These are phyloP conservation scores for Oropetium thomaeum DNA, from an alignment of 176 grass and related monocot species.

Conservation along the genomic window DNA sequence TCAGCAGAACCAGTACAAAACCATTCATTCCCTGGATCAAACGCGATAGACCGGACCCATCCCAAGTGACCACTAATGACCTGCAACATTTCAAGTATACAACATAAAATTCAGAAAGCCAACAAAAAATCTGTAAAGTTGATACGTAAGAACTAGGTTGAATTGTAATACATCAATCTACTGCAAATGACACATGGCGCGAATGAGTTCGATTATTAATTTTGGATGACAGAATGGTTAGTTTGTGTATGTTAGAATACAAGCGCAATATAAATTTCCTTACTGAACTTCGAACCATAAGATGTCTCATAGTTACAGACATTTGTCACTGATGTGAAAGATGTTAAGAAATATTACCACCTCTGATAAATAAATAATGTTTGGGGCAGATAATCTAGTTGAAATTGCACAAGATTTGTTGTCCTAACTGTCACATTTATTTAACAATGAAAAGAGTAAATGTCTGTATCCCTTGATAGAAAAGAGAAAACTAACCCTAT, in stretches of 20 bases:
- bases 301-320: neutral
- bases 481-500: slow-evolving; percentile 56
- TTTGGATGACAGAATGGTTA: neutral
- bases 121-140: neutral
- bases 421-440: too few species aligned
- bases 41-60: slow-evolving; percentile 94
- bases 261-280: neutral
- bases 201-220: neutral
- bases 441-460: too few species aligned
- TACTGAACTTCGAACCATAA: neutral
- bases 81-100: slow-evolving; percentile 35
- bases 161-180: neutral
- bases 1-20: slow-evolving; percentile 95
- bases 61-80: slow-evolving; percentile 98
- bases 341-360: neutral
- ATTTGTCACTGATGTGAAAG: neutral
- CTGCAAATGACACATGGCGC: neutral
- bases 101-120: neutral
- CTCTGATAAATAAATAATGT: too few species aligned
- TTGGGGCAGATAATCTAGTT: too few species aligned
- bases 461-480: neutral
- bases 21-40: slow-evolving; percentile 94
- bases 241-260: neutral
- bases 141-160: neutral
- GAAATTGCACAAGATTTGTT: too few species aligned